These are phyloP conservation scores for Thraustochytrium sp. DNA, from an alignment of 352 stramenopile genomes.

Conservation along the genomic window DNA sequence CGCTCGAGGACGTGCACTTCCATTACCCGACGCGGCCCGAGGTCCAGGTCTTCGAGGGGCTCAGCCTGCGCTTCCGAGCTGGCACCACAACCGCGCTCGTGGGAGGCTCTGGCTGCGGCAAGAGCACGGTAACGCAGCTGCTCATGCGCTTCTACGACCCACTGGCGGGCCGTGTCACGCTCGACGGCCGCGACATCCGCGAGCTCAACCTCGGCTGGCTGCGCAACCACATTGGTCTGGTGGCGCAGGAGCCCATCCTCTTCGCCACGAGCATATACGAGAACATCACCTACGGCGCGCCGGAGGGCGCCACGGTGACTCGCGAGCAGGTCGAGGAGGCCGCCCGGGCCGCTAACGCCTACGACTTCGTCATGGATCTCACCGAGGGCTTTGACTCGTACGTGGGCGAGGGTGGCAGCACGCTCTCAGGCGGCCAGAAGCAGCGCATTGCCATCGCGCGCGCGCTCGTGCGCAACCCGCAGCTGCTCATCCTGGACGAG, in stretches of 20 bases:
- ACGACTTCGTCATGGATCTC: conserved; percentile 78
- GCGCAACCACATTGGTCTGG: conserved; percentile 56
- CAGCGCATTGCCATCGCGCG: conserved; percentile 85
- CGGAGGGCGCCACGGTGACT: conserved; percentile 53
- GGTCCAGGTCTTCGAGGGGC: conserved; percentile 44
- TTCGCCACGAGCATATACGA: conserved; percentile 77
- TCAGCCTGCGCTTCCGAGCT: conserved; percentile 46
- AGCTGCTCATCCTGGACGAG: conserved; percentile 79
- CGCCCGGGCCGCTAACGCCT: conserved; percentile 70
- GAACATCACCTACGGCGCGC: conserved; percentile 69
- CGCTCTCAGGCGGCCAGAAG: conserved; percentile 87
- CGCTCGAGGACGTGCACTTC: conserved; percentile 82
- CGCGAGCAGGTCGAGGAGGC: conserved; percentile 64
- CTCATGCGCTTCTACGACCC: conserved; percentile 54
- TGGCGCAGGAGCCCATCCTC: conserved; percentile 79
- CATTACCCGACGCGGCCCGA: conserved; percentile 57
- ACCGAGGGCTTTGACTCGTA: conserved; percentile 72
- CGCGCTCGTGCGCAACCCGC: conserved; percentile 77
- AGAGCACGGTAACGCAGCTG: conserved; percentile 52
- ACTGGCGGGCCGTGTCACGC: conserved; percentile 13
- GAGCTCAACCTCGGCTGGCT: conserved; percentile 48
- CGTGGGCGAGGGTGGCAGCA: conserved; percentile 69
- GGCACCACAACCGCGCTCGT: conserved; percentile 52
- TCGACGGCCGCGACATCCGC: conserved; percentile 49
- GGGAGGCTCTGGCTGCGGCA: conserved; percentile 51